A percentile compares a stretch with the other conserved stretches of the same genome.
phyloP scores from a whole-genome alignment of 2,329 filamentous ascomycete genomes.

The Trichoderma polysporum region DNA sequence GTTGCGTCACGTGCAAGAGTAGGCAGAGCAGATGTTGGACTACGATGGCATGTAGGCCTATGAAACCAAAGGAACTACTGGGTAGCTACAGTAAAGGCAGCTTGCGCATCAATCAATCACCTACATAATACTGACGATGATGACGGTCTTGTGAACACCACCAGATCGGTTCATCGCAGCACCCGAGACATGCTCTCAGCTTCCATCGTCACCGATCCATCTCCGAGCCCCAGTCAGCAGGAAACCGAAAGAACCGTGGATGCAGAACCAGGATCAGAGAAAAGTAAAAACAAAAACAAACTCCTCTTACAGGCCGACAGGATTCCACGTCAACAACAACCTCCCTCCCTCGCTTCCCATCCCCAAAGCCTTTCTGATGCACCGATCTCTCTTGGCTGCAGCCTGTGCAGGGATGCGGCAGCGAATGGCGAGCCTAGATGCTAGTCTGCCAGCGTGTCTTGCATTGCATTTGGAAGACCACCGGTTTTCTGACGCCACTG shows the following conservation, averaged over 20 bases:
- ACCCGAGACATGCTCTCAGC: neutral
- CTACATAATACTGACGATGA: neutral
- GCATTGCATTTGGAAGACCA: conserved; percentile 27
- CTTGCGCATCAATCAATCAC: neutral
- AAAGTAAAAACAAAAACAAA: neutral
- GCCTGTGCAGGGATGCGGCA: conserved; percentile 10
- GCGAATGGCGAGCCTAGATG: conserved; percentile 12
- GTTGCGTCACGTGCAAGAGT: neutral
- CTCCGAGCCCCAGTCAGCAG: neutral
- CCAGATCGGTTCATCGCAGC: neutral
- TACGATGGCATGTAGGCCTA: neutral
- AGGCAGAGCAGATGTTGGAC: neutral
- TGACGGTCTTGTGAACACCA: conserved; percentile 2
- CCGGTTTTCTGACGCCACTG: neutral
- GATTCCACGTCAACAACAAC: conserved; percentile 17
- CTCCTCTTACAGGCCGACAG: conserved; percentile 1
- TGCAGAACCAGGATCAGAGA: neutral
- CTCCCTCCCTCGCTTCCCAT: neutral
- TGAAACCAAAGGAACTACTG: neutral
- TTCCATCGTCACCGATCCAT: neutral
- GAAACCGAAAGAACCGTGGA: neutral
- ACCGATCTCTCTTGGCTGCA: conserved; percentile 20
- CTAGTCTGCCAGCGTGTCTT: conserved; percentile 32
- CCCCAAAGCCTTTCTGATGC: neutral
- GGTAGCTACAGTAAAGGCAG: neutral